These are phyloP conservation scores for Haplosporangium sp. DNA, from an alignment of 371 early-diverging fungal species.

Conservation along the genomic window DNA sequence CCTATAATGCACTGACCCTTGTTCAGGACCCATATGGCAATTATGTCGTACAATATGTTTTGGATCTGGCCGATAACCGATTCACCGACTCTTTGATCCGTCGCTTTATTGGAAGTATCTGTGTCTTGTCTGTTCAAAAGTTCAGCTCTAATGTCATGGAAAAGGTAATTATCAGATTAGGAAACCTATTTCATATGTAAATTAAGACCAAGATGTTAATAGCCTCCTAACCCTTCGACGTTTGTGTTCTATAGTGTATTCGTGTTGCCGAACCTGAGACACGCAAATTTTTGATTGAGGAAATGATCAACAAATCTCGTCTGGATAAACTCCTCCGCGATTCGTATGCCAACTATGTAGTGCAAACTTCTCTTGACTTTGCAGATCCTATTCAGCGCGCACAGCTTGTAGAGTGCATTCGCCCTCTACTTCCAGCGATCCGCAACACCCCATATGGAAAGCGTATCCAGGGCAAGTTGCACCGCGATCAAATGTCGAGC, in stretches of 20 bases:
- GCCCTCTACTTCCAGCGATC: constrained; percentile 81
- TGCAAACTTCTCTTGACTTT: constrained; percentile 91
- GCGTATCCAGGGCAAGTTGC: constrained; percentile 86
- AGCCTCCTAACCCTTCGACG: no score
- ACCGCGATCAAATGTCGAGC: constrained; percentile 62
- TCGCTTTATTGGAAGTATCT: constrained; percentile 82
- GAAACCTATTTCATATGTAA: not conserved
- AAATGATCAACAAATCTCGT: constrained; percentile 72
- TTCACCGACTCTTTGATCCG: constrained; percentile 79
- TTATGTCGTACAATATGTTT: constrained; percentile 97
- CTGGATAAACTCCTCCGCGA: constrained; percentile 86
- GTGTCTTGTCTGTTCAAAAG: constrained; percentile 86
- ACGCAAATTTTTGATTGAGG: constrained; percentile 77
- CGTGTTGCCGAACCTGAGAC: constrained; percentile 79
- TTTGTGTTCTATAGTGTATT: constrained; percentile 70
- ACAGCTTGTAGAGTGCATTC: constrained; percentile 81
- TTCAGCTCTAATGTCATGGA: constrained; percentile 95
- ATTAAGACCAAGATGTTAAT: no score
- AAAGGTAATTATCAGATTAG: constrained; percentile 57
- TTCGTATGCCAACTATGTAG: constrained; percentile 92
- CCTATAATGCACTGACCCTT: constrained; percentile 78
- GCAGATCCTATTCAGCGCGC: constrained; percentile 81
- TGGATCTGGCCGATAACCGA: constrained; percentile 79
- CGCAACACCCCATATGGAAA: constrained; percentile 91
- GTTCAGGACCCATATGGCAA: constrained; percentile 98